Conservation (phyloP, 1,284 basidiomycete genomes). For the Ustilago loliicola region DNA sequence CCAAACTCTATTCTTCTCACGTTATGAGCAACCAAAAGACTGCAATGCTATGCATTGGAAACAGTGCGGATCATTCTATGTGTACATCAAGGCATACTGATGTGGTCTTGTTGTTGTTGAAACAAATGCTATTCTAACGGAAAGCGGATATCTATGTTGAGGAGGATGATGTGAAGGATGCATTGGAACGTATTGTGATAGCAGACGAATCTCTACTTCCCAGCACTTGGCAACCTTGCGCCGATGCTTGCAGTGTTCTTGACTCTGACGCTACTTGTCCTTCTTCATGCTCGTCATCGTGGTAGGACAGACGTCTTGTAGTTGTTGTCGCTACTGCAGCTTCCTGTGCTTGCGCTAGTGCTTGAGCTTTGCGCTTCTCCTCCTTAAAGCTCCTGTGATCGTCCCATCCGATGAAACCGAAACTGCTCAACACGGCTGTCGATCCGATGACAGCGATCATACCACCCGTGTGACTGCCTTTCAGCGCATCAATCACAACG, state of each 20-base stretch:
- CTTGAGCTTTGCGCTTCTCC: conserved; percentile 19
- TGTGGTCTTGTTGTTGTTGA: not conserved
- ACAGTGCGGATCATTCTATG: no score
- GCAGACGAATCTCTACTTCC: conserved; percentile 11
- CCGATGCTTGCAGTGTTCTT: not conserved
- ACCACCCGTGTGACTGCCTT: conserved; percentile 72
- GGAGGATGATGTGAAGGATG: conserved; percentile 1
- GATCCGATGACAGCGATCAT: conserved; percentile 53
- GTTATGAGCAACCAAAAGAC: no score
- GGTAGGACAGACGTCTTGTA: not conserved
- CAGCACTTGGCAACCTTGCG: not conserved
- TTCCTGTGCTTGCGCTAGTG: conserved; percentile 3
- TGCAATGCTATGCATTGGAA: no score
- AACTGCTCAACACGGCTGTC: conserved; percentile 59
- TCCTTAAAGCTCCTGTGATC: conserved; percentile 33
- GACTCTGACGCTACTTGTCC: not conserved
- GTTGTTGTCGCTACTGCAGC: not conserved
- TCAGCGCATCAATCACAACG: conserved; percentile 81
- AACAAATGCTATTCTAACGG: not conserved
- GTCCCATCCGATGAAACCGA: conserved; percentile 48
- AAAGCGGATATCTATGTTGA: conserved; percentile 3
- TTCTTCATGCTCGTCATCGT: not conserved
- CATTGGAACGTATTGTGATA: conserved; percentile 4
- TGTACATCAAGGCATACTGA: no score
- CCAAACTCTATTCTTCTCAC: no score